Conservation (phyloP, 306 rosid species). For the Ammopiptanthus mongolicus region DNA sequence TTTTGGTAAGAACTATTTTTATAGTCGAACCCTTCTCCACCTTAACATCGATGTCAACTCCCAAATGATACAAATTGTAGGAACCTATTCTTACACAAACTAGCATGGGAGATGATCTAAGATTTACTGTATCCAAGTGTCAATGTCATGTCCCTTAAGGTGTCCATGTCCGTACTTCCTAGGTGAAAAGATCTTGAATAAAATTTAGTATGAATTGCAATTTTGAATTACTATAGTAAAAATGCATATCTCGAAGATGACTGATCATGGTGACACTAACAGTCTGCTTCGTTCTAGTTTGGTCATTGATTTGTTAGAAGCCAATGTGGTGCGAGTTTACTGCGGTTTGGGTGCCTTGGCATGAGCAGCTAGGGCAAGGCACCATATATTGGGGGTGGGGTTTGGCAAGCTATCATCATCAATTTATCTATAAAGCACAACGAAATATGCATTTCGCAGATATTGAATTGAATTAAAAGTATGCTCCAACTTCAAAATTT, state of each 20-base stretch:
- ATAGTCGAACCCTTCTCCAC: too few species aligned
- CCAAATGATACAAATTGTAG: too few species aligned
- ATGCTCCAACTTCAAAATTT: slow-evolving; percentile 6
- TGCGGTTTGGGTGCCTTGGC: neutral
- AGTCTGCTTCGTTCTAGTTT: neutral
- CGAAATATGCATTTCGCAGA: neutral
- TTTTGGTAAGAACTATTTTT: too few species aligned
- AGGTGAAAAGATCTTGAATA: neutral
- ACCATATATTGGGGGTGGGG: neutral
- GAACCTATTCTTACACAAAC: too few species aligned
- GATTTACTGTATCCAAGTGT: too few species aligned
- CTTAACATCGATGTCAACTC: too few species aligned
- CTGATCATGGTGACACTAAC: neutral
- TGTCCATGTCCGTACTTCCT: too few species aligned
- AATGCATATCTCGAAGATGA: neutral
- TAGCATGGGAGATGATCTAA: too few species aligned
- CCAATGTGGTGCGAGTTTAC: neutral
- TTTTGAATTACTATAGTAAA: neutral
- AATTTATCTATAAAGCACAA: neutral
- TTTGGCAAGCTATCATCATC: neutral
- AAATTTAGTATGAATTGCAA: neutral
- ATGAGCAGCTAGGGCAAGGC: neutral
- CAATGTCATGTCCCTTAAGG: too few species aligned
- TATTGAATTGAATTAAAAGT: slow-evolving; percentile 9
- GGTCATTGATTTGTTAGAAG: neutral